Base-by-base conservation (phyloP, 495 filamentous ascomycete species). In the Penicillium alfredii region DNA sequence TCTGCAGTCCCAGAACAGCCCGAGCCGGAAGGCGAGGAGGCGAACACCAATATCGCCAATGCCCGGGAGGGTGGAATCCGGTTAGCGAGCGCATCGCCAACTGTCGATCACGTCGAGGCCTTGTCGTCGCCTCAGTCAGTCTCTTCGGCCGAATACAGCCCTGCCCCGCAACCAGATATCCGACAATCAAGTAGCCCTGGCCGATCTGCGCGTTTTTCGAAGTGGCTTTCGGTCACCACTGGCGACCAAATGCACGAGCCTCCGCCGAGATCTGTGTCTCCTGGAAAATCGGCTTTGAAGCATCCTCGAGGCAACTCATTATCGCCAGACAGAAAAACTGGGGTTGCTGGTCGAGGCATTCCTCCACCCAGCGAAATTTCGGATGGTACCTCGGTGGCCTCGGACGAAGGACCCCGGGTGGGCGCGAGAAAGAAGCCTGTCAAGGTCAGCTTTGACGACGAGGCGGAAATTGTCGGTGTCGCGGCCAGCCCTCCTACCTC, bases 371-470 rank as follows among this genome's bases (percentile, higher is more conserved):
- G 77, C 47, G 80, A 84, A 38, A 45, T 66, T 1, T 84, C 80
- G 0, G 77, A 81, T 46, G 74, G 65, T 8, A 71, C 70, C 4
- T 81, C 77, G 4, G 59, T 69, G 7, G 60, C 60, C 8, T 78
- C 75, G 5, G 82, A 87, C 14, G 84, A 88, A 15, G 64, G 68
- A 8, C 40, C 52, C 4, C 57, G 68, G 16, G 38, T 61, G 4
- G 54, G 53, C 9, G 58, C 56, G 40, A 81, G 75, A 28, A 90
- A 79, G 58, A 89, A 82, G 51, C 63, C 68, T 16, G 80, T 73
- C 6, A 77, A 86, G 33, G 88, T 95, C 44, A 94, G 87, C 59
- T 95, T 94, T 47, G 86, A 92, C 44, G 87, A 93, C 14, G 73
- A 76, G 22, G 66, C 77, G 1, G 69, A 78, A 25, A 60, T 80